Evolutionary conservation across 768 basidiomycete species (phyloP).

Genomic region (Tylopilus subfusipes): DNA sequence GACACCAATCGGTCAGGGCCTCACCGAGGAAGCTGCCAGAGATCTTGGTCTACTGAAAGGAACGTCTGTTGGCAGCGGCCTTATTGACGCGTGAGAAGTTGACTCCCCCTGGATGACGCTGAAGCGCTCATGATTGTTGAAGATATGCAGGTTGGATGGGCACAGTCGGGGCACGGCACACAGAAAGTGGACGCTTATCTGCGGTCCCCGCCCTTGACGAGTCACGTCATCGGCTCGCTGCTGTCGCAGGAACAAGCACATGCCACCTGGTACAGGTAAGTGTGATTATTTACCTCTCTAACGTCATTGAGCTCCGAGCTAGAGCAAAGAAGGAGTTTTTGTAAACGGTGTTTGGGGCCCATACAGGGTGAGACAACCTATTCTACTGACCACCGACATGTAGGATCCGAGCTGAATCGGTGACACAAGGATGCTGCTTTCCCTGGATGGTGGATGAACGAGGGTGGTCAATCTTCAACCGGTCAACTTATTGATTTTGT

Average conservation of each 20-base stretch:
- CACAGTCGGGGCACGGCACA: constrained; percentile 80
- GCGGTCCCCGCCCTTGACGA: constrained; percentile 65
- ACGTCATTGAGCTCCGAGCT: not conserved
- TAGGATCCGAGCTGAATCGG: not conserved
- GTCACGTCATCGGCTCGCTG: constrained; percentile 79
- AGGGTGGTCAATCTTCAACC: constrained; percentile 97
- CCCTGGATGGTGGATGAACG: constrained; percentile 99
- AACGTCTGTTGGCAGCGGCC: constrained; percentile 88
- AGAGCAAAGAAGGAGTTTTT: constrained; percentile 81
- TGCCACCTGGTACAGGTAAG: constrained; percentile 88
- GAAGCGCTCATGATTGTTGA: not conserved
- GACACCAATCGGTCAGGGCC: constrained; percentile 77
- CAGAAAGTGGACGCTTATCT: constrained; percentile 49
- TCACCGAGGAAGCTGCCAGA: constrained; percentile 72
- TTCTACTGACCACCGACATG: not conserved
- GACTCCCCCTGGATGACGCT: not conserved
- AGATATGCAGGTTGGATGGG: constrained; percentile 97
- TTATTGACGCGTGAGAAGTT: constrained; percentile 84
- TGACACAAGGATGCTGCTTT: constrained; percentile 73
- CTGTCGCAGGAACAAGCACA: constrained; percentile 93
- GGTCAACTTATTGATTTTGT: constrained; percentile 95
- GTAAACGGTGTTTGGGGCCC: constrained; percentile 94
- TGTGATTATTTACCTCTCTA: not conserved
- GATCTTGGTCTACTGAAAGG: constrained; percentile 85
- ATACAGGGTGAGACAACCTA: constrained; percentile 52